Conservation (phyloP, 1,284 basidiomycete species). For the Trichosporon sp. region DNA sequence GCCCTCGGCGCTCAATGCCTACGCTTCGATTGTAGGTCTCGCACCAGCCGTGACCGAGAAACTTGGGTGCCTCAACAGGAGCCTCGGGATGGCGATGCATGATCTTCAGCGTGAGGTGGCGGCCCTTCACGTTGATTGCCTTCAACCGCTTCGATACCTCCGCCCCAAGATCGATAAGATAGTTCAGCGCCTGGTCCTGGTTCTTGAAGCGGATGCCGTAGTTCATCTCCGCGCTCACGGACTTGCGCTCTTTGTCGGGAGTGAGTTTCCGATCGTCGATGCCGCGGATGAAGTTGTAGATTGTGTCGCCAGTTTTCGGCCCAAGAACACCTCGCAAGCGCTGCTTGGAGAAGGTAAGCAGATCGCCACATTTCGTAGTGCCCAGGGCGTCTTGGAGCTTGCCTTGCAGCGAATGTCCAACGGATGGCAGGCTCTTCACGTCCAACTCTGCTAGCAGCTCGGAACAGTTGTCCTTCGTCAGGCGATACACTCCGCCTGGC, state of each 20-base stretch:
- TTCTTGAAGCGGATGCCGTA: slow-evolving; percentile 93
- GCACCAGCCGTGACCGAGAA: slow-evolving; percentile 89
- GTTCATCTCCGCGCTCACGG: slow-evolving; percentile 88
- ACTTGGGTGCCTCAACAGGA: slow-evolving; percentile 93
- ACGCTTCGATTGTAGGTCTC: slow-evolving; percentile 77
- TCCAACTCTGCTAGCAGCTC: slow-evolving; percentile 72
- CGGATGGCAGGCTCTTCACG: slow-evolving; percentile 83
- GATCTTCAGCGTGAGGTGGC: slow-evolving; percentile 78
- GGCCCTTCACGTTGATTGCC: slow-evolving; percentile 68
- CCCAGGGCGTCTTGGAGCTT: slow-evolving; percentile 74
- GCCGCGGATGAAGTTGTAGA: slow-evolving; percentile 82
- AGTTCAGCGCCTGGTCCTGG: slow-evolving; percentile 75
- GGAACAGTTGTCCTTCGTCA: slow-evolving; percentile 62
- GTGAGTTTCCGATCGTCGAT: slow-evolving; percentile 78
- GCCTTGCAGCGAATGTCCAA: slow-evolving; percentile 72
- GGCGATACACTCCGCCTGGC: slow-evolving; percentile 72
- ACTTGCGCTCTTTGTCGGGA: slow-evolving; percentile 79
- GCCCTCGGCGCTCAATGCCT: slow-evolving; percentile 64
- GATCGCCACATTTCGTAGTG: slow-evolving; percentile 69
- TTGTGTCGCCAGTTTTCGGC: slow-evolving; percentile 75
- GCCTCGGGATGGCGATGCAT: slow-evolving; percentile 85
- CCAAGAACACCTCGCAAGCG: slow-evolving; percentile 75
- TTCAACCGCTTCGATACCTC: slow-evolving; percentile 75
- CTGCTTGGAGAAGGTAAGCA: slow-evolving; percentile 66
- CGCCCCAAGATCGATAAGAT: slow-evolving; percentile 71